A percentile compares a stretch with the other conserved stretches of the same genome.
These are phyloP conservation scores for Lyophyllum decastes DNA, from an alignment of 768 basidiomycete species.

Conservation along the genomic window DNA sequence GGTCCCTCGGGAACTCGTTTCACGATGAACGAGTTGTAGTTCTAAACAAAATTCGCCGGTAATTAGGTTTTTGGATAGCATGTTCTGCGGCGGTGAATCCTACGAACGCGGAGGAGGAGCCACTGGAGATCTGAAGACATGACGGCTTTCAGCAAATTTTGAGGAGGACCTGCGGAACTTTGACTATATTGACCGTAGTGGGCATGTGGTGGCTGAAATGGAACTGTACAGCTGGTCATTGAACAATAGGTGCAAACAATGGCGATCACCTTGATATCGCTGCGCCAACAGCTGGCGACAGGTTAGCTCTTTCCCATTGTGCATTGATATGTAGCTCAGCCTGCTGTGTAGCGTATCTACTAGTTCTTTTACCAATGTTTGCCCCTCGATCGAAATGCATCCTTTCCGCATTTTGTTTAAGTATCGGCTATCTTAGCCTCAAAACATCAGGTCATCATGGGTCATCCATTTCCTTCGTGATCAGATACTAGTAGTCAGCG, in stretches of 20 bases:
- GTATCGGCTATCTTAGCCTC: too few relatives aligned
- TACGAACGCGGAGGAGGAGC: conserved; percentile 85
- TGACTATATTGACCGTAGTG: conserved; percentile 18
- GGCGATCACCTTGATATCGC: too few relatives aligned
- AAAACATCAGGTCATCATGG: too few relatives aligned
- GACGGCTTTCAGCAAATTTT: conserved; percentile 41
- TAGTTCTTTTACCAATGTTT: too few relatives aligned
- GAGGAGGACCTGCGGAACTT: conserved; percentile 16
- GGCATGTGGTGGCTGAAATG: conserved; percentile 35
- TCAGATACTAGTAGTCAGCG: too few relatives aligned
- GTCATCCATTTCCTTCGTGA: too few relatives aligned
- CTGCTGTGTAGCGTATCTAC: too few relatives aligned
- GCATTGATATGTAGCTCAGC: too few relatives aligned
- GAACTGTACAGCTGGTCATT: conserved; percentile 39
- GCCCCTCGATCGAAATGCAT: too few relatives aligned
- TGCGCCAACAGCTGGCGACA: too few relatives aligned
- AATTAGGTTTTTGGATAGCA: not conserved
- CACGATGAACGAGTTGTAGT: conserved; percentile 84
- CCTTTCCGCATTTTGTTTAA: too few relatives aligned
- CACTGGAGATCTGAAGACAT: conserved; percentile 94
- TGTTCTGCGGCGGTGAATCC: not conserved
- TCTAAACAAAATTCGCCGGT: conserved; percentile 40
- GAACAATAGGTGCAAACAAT: conserved; percentile 32
- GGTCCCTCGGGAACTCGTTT: conserved; percentile 75
- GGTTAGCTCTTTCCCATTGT: too few relatives aligned